phyloP scores from a whole-genome alignment of 257 asterid species.

The Nicotiana obtusifolia region DNA sequence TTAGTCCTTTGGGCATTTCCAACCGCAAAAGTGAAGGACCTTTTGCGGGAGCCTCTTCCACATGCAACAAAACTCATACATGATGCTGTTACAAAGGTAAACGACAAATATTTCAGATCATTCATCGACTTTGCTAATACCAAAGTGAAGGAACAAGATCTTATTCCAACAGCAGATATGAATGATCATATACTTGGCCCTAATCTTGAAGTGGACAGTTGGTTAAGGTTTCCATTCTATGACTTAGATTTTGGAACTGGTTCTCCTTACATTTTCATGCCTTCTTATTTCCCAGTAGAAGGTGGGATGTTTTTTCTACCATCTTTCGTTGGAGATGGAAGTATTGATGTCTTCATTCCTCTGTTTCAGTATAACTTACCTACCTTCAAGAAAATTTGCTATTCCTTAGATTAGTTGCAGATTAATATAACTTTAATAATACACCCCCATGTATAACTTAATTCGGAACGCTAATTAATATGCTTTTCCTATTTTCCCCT shows the following conservation, averaged over 20 bases:
- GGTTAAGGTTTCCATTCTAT: slow-evolving; percentile 73
- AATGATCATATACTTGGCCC: slow-evolving; percentile 56
- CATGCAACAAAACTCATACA: slow-evolving; percentile 55
- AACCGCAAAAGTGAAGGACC: slow-evolving; percentile 33
- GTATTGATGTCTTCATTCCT: slow-evolving; percentile 63
- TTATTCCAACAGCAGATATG: slow-evolving; percentile 24
- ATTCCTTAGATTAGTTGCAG: slow-evolving; percentile 36
- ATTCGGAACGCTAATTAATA: too few species aligned
- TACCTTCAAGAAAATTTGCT: slow-evolving; percentile 49
- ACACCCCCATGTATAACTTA: too few species aligned
- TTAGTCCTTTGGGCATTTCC: not conserved
- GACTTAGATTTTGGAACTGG: slow-evolving; percentile 83
- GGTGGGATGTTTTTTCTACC: slow-evolving; percentile 67
- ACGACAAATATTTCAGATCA: slow-evolving; percentile 59
- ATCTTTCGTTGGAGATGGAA: slow-evolving; percentile 54
- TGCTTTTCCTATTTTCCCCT: too few species aligned
- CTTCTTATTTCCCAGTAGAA: slow-evolving; percentile 60
- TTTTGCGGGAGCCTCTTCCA: slow-evolving; percentile 33
- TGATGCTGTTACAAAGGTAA: slow-evolving; percentile 43
- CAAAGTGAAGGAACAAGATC: slow-evolving; percentile 48
- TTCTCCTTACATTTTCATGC: slow-evolving; percentile 61
- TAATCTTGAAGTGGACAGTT: slow-evolving; percentile 71
- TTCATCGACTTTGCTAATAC: slow-evolving; percentile 63
- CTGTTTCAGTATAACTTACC: slow-evolving; percentile 45
- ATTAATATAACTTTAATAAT: not conserved